phyloP scores from a whole-genome alignment of 2,329 filamentous ascomycete species.

The Arthrobotrys conoides region DNA sequence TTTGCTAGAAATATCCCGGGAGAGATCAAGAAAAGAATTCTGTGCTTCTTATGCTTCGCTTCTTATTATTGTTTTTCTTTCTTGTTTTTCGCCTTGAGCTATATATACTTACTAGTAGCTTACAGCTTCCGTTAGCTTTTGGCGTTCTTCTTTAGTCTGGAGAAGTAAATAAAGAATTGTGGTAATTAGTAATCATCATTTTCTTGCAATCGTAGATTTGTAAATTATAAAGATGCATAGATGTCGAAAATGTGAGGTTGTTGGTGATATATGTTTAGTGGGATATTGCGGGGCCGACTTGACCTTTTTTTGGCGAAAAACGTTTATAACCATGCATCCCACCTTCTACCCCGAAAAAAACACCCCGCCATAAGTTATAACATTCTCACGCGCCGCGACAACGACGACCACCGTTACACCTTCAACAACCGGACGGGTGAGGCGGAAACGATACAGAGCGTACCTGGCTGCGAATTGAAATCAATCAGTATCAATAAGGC shows the following conservation, averaged over 20 bases:
- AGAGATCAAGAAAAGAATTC: slow-evolving; percentile 38
- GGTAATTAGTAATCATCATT: neutral
- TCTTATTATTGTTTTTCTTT: slow-evolving; percentile 40
- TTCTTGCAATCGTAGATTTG: neutral
- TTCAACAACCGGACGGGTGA: neutral
- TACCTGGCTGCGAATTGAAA: neutral
- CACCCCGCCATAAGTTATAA: neutral
- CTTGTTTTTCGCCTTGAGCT: slow-evolving; percentile 25
- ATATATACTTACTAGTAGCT: slow-evolving; percentile 4
- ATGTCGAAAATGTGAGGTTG: neutral
- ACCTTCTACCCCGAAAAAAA: neutral
- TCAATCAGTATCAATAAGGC: neutral
- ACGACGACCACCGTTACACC: neutral
- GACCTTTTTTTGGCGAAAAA: slow-evolving; percentile 3
- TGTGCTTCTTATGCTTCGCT: slow-evolving; percentile 3
- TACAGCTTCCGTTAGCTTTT: slow-evolving; percentile 10
- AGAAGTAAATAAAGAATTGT: slow-evolving; percentile 23
- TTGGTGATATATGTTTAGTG: neutral
- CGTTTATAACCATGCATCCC: slow-evolving; percentile 2
- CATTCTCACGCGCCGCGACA: neutral
- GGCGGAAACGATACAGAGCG: neutral
- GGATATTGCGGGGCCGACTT: neutral
- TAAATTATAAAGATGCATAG: too few species aligned
- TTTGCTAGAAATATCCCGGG: slow-evolving; percentile 24
- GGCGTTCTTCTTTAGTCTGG: neutral